Evolutionary conservation across 495 filamentous ascomycete species (phyloP), one percentile per base, ranked within the genome.

Genomic region (Tuber aestivum): DNA sequence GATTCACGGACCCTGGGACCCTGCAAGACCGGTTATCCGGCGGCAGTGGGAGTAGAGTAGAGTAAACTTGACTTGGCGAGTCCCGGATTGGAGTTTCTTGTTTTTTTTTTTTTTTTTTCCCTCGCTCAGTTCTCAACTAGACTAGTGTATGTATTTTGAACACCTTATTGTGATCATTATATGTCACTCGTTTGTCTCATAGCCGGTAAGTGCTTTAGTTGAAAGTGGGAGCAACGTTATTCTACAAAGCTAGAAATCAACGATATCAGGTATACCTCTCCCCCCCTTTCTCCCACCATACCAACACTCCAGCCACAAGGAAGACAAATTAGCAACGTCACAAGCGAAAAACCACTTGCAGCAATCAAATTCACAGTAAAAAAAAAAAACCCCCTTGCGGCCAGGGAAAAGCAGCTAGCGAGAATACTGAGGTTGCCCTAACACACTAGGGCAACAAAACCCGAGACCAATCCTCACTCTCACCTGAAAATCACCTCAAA

Each of bases 1-100:
- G 83, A 97, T 99, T 74, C 93, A 93, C 81, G 95, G 95, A 42
- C 95, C 95, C 5, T 99, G 95, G 95, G 95, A 99, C 87, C 94
- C 96, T 27, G 95, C 95, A 4, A 87, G 95, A 81, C 95, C 95
- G 10, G 91, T 98, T 72, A 90, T 92, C 72, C 80, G 85, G 41
- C 72, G 79, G 42, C 82, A 83, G 41, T 83, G 82, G 82, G 81
- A 79, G 38, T 82, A 81, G 70, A 50, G 50, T 61, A 27, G 50
- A 61, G 9, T 9, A 27, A 23, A 16, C 35, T 71, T 21, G 70
- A 18, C 18, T 42, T 44, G 38, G 3, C 18, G 21, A 12, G 7
- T 44, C 8, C 38, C 41, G 21, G 38, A n/a, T 42, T 71, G 3
- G 12, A 44, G 38, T 70, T 41, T 70, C 23, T n/a, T 12, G 0